phyloP scores from a whole-genome alignment of 305 asterid species.

The Fraxinus angustifolia region DNA sequence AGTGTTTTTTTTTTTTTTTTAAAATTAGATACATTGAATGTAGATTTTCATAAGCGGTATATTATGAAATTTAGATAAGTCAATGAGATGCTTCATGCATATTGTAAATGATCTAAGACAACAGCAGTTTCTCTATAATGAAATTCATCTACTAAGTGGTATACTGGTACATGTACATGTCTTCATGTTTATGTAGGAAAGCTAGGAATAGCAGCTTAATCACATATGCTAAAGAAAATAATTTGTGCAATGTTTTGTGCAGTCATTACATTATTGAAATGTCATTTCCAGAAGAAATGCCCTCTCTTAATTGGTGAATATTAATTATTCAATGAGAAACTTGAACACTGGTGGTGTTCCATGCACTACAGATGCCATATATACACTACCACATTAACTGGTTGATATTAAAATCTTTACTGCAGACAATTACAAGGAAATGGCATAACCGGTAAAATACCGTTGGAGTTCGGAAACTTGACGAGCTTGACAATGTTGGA shows the following conservation, averaged over 20 bases:
- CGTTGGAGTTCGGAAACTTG: conserved; percentile 69
- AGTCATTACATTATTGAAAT: neutral
- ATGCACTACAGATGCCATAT: neutral
- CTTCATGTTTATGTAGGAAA: neutral
- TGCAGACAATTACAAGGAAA: conserved; percentile 88
- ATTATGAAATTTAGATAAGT: neutral
- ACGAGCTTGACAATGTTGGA: conserved; percentile 80
- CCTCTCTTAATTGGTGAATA: neutral
- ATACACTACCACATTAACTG: neutral
- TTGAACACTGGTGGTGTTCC: neutral
- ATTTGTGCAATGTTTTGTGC: neutral
- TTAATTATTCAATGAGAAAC: neutral
- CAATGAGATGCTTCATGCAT: neutral
- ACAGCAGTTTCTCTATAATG: neutral
- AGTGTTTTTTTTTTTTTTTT: too few relatives aligned
- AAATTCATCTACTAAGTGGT: neutral
- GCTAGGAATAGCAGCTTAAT: neutral
- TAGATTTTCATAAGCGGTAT: neutral
- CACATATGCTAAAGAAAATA: neutral
- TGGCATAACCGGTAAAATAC: conserved; percentile 71
- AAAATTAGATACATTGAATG: neutral
- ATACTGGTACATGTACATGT: neutral
- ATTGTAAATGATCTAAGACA: neutral
- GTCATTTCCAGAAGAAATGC: neutral
- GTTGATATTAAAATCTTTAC: conserved; percentile 14